These are phyloP conservation scores for Malus sieversii DNA, from an alignment of 306 rosid species.

Conservation along the genomic window DNA sequence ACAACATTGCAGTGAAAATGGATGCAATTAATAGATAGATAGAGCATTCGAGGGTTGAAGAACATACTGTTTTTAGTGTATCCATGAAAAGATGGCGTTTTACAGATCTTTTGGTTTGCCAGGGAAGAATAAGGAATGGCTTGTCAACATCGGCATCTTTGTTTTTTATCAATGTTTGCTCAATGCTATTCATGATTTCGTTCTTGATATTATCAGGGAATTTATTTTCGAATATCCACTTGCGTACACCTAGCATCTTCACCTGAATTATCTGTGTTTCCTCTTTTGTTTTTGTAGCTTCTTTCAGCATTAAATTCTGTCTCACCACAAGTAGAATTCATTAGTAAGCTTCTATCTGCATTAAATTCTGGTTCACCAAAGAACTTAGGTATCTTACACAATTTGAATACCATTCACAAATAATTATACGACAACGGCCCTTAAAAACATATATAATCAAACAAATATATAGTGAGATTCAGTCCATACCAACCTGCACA, in stretches of 20 bases:
- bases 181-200: background rate
- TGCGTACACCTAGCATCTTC: conserved; percentile 7
- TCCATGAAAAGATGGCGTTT: conserved; percentile 57
- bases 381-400: too few species aligned
- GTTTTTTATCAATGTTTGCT: background rate
- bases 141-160: conserved; percentile 11
- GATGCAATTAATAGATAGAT: background rate
- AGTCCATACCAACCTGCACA: background rate
- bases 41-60: background rate
- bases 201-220: conserved; percentile 5
- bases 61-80: conserved; percentile 45
- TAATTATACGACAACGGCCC: background rate
- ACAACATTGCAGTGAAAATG: too few species aligned
- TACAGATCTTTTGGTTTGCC: conserved; percentile 54
- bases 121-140: conserved; percentile 44
- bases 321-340: background rate
- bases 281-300: conserved; percentile 56
- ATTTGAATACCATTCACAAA: too few species aligned
- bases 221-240: conserved; percentile 8
- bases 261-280: conserved; percentile 30
- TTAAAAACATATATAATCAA: too few species aligned
- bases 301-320: conserved; percentile 60
- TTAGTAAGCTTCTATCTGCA: too few species aligned
- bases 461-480: background rate
- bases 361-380: too few species aligned